These are phyloP conservation scores for Magnolia officinalis DNA, from an alignment of 164 flowering plant genomes.

Conservation along the genomic window DNA sequence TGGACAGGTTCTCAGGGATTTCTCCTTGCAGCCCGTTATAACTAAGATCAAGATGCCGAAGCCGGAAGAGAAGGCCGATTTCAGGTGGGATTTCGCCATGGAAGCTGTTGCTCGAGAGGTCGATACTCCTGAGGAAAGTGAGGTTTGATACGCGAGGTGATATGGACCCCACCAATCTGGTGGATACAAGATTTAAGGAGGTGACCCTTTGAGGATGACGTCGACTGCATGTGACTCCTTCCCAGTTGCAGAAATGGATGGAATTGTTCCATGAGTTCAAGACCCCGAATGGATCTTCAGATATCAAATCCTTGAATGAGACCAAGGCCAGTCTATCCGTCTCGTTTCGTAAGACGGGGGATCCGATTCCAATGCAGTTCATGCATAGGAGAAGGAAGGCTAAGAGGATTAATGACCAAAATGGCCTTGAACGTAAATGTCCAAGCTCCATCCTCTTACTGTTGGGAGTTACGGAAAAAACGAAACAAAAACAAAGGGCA, in stretches of 20 bases:
- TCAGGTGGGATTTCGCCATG: conserved; percentile 29
- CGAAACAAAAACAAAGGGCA: too few species aligned
- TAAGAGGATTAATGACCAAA: too few species aligned
- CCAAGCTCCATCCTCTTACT: too few species aligned
- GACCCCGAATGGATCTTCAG: too few species aligned
- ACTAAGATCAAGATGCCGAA: conserved; percentile 29
- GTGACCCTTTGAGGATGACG: conserved; percentile 21
- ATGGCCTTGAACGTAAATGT: too few species aligned
- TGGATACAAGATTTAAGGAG: conserved; percentile 21
- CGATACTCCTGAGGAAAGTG: conserved; percentile 32
- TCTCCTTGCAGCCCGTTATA: conserved; percentile 28
- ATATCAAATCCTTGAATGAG: too few species aligned
- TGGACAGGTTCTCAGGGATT: conserved; percentile 28
- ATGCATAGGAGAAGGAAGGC: too few species aligned
- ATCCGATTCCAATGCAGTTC: too few species aligned
- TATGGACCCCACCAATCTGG: conserved; percentile 21
- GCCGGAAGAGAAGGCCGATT: conserved; percentile 27
- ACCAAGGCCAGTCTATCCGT: too few species aligned
- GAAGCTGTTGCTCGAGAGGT: conserved; percentile 32
- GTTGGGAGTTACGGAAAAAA: too few species aligned
- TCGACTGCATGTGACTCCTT: conserved; percentile 20
- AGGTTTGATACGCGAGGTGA: conserved; percentile 40
- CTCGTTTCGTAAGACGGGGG: too few species aligned
- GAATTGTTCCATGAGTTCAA: conserved; percentile 14
- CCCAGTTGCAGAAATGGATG: conserved; percentile 14